Base-by-base conservation (phyloP, 352 stramenopile species). In the Phytopythium ostracodes region DNA sequence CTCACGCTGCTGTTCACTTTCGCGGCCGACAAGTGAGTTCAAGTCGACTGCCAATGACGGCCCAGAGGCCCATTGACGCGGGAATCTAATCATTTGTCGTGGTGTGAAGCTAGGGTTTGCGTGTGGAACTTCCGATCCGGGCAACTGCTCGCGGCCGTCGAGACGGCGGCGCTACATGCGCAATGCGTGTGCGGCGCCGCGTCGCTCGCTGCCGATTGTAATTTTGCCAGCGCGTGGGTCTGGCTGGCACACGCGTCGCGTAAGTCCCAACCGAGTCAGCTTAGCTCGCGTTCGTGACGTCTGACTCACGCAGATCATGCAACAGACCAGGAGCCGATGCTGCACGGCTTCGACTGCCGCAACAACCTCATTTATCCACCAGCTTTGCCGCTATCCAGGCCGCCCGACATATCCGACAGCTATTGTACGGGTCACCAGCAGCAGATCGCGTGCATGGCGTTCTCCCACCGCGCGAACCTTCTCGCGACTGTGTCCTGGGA, bases 401-500 rank as follows among this genome's bases (percentile, higher is more conserved):
- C 43, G 12, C 60, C 58, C 38, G 59, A 72, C 18, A 55, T 77
- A 40, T 55, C 67, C 5, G 64, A 18, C 12, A 60, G 50, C 20
- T 76, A 55, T 17, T 68, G 53, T 29, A 68, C 49, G 4, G 65
- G 71, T 1, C 81, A 90, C 44, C 73, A 90, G 40, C 78, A 88
- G 62, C 69, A 76, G 15, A 87, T 90, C 15, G 57, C 64, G n/a
- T 71, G 62, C 9, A 76, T 87, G 61, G 20, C 63, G 43, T 81
- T 88, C 60, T 81, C 44, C 24, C 63, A 77, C n/a, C 17, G 46
- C n/a, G 66, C 63, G 11, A 24, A 36, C 4, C 7, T 79, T 4
- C 68, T 90, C 8, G 81, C 70, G 4, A 88, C 81, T 0, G 67
- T 69, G 22, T 87, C 78, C 10, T 84, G 73, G 64, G 81, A 90